phyloP scores from a whole-genome alignment of 495 filamentous ascomycete genomes.

The Xanthoparmelia taractica region DNA sequence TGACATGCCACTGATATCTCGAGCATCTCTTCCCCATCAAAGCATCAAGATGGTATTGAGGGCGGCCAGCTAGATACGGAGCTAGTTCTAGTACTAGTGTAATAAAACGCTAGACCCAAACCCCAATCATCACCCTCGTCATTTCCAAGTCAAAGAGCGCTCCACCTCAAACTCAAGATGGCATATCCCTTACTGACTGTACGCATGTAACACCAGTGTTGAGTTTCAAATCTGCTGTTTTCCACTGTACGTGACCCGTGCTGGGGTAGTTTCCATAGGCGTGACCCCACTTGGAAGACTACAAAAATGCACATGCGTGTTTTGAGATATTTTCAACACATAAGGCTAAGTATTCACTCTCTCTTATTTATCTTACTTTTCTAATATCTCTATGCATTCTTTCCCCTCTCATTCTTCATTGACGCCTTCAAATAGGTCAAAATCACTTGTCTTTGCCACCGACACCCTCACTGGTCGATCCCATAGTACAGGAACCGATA shows the following conservation, averaged over 20 bases:
- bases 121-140: not conserved
- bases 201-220: too few relatives aligned
- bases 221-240: not conserved
- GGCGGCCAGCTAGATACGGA: not conserved
- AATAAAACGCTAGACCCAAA: not conserved
- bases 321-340: not conserved
- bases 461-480: not conserved
- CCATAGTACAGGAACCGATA: not conserved
- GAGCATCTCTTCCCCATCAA: not conserved
- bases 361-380: not conserved
- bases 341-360: not conserved
- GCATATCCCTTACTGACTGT: not conserved
- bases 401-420: not conserved
- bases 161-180: not conserved
- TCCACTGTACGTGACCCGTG: too few relatives aligned
- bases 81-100: too few relatives aligned
- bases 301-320: not conserved
- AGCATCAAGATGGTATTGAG: not conserved
- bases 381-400: not conserved
- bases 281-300: too few relatives aligned
- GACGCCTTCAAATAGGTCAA: not conserved
- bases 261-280: too few relatives aligned
- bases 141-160: too few relatives aligned
- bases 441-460: not conserved
- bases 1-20: constrained; percentile 7